Conservation (phyloP, 345 rosid genomes). For the Citrus hindsii region DNA sequence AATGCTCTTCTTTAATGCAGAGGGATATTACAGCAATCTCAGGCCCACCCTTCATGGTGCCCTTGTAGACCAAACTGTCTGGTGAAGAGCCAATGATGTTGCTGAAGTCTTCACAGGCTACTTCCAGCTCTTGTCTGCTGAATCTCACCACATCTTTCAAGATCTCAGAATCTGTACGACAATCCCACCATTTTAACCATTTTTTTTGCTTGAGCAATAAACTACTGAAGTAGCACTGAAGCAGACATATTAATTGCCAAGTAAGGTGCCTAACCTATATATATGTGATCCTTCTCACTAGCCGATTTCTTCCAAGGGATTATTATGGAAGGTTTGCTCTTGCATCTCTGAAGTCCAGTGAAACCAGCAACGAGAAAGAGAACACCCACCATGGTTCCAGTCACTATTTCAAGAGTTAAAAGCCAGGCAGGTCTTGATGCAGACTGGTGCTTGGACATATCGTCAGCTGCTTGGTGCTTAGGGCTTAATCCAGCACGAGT, state of each 20-base stretch:
- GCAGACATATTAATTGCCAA: background rate
- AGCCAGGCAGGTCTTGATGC: conserved; percentile 80
- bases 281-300: conserved; percentile 76
- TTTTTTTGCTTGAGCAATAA: background rate
- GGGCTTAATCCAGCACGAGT: conserved; percentile 35
- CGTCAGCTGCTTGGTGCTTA: conserved; percentile 46
- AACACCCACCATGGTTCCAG: conserved; percentile 77
- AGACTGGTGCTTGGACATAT: conserved; percentile 43
- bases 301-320: conserved; percentile 96
- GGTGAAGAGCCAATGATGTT: conserved; percentile 94
- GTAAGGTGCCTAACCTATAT: conserved; percentile 56
- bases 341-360: conserved; percentile 70
- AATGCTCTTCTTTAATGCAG: conserved; percentile 78
- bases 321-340: conserved; percentile 71
- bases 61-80: conserved; percentile 92
- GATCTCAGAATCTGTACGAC: conserved; percentile 71
- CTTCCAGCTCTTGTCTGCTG: conserved; percentile 93
- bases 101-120: conserved; percentile 99
- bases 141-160: conserved; percentile 77
- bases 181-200: background rate
- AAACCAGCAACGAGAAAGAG: conserved; percentile 55
- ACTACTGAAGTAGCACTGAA: background rate
- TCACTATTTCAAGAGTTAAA: conserved; percentile 74
- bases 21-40: conserved; percentile 97
- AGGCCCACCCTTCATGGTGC: conserved; percentile 81